Evolutionary conservation across 495 filamentous ascomycete genomes (phyloP).

Genomic region (Chaetomidium leptoderma): DNA sequence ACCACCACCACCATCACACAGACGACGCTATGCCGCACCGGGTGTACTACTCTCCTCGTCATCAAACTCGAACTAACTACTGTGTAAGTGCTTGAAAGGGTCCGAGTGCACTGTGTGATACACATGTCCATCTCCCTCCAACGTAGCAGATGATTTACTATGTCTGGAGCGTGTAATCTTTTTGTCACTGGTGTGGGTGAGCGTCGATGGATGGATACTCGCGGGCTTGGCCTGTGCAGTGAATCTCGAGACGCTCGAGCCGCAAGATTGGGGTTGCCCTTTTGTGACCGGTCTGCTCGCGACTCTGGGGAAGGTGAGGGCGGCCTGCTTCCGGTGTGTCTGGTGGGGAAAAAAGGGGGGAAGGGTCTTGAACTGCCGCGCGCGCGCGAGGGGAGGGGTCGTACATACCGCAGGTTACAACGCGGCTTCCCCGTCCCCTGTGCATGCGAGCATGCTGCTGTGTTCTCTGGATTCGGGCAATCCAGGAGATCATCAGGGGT

Average conservation of each 20-base stretch:
- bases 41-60: no score
- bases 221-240: constrained; percentile 5
- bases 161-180: no score
- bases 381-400: no score
- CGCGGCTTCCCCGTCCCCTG: no score
- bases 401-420: not conserved
- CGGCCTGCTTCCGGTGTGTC: not conserved
- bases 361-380: constrained; percentile 5
- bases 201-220: constrained; percentile 1
- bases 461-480: not conserved
- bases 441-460: not conserved
- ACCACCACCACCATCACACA: no score
- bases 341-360: constrained; percentile 4
- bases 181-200: constrained; percentile 4
- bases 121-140: not conserved
- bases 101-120: not conserved
- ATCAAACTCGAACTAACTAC: no score
- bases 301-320: not conserved
- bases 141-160: not conserved
- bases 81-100: no score
- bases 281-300: constrained; percentile 1
- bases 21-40: no score
- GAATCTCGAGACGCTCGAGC: constrained; percentile 6
- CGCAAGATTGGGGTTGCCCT: not conserved
- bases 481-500: not conserved